phyloP scores from a whole-genome alignment of 768 basidiomycete genomes.

The Amanita jacksonii region DNA sequence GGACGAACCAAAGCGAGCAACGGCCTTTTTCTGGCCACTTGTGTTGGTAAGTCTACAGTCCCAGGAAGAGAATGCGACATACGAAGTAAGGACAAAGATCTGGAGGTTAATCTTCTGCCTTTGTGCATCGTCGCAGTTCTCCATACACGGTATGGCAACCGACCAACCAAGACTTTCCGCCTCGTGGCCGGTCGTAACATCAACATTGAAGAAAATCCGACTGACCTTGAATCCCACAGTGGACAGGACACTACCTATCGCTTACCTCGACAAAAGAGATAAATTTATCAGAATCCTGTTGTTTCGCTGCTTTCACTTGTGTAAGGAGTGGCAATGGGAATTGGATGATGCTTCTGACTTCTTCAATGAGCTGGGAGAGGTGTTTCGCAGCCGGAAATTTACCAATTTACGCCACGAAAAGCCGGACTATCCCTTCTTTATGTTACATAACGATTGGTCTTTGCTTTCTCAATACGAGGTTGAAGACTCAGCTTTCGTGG shows the following conservation, averaged over 20 bases:
- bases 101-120: conserved; percentile 66
- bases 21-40: conserved; percentile 37
- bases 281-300: conserved; percentile 61
- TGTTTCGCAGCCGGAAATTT: conserved; percentile 73
- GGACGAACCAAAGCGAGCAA: conserved; percentile 10
- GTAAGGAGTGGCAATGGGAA: conserved; percentile 69
- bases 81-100: conserved; percentile 51
- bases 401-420: conserved; percentile 55
- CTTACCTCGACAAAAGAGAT: conserved; percentile 47
- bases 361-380: conserved; percentile 54
- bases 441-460: conserved; percentile 43
- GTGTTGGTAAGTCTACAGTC: conserved; percentile 26
- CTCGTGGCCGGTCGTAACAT: conserved; percentile 57
- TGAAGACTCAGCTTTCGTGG: conserved; percentile 63
- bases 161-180: conserved; percentile 31
- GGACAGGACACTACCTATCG: conserved; percentile 28
- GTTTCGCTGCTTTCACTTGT: conserved; percentile 65
- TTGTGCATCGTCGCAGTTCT: conserved; percentile 75
- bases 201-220: conserved; percentile 50
- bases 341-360: conserved; percentile 46
- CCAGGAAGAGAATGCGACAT: conserved; percentile 19
- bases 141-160: conserved; percentile 32
- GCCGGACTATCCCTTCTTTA: conserved; percentile 64
- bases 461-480: conserved; percentile 40
- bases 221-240: conserved; percentile 37